Evolutionary conservation across 768 basidiomycete species (phyloP).

Genomic region (Chalciporus piperatus): DNA sequence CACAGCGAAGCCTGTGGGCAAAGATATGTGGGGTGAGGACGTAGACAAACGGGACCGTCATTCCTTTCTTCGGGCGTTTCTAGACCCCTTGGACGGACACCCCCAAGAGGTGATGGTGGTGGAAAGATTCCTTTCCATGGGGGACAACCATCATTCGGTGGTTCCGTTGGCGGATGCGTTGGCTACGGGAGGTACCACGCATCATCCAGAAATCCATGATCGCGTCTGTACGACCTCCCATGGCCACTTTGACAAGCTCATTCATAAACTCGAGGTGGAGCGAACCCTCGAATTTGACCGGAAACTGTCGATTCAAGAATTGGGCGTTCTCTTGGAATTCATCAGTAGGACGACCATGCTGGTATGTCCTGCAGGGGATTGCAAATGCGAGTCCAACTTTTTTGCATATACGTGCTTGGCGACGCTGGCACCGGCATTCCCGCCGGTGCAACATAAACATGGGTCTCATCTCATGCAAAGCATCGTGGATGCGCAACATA

Average conservation of each 20-base stretch:
- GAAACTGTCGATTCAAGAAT: constrained; percentile 1
- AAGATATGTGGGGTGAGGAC: neutral
- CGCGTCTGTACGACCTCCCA: neutral
- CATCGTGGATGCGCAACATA: neutral
- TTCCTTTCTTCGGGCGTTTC: constrained; percentile 4
- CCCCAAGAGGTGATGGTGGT: constrained; percentile 6
- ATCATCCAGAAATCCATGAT: constrained; percentile 14
- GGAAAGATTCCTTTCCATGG: constrained; percentile 15
- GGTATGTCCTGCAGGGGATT: constrained; percentile 9
- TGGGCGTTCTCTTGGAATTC: constrained; percentile 7
- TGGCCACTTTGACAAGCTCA: neutral
- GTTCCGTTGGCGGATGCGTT: neutral
- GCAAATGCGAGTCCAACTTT: constrained; percentile 11
- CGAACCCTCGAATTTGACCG: constrained; percentile 1
- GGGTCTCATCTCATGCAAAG: neutral
- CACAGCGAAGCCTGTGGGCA: neutral
- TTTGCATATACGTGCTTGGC: constrained; percentile 12
- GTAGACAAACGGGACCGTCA: neutral
- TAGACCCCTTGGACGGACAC: neutral
- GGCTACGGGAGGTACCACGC: neutral
- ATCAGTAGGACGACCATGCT: constrained; percentile 2
- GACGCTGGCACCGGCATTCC: constrained; percentile 5
- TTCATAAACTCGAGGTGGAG: constrained; percentile 8
- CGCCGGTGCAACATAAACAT: neutral
- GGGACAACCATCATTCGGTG: neutral